A percentile compares a stretch with the other conserved stretches of the same genome.
These are phyloP conservation scores for Barnettozyma botsteinii DNA, from an alignment of 805 yeast genomes.

Conservation along the genomic window DNA sequence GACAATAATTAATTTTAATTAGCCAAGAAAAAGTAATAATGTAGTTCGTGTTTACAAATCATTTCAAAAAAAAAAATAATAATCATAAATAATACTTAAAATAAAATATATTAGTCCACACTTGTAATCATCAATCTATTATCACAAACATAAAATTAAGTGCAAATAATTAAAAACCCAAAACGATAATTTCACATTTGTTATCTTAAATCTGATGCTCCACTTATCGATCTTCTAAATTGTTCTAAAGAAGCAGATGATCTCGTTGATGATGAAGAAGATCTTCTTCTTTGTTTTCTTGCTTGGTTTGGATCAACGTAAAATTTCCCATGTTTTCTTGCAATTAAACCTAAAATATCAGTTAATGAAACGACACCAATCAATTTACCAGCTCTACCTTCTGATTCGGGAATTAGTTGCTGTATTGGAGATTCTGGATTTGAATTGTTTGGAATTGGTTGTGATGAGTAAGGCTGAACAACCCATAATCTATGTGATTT, in stretches of 20 bases:
- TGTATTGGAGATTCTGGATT: slow-evolving; percentile 22
- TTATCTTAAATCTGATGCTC: slow-evolving; percentile 29
- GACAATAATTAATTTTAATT: not conserved
- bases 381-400: slow-evolving; percentile 69
- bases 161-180: not conserved
- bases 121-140: too few species aligned
- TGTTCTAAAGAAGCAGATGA: slow-evolving; percentile 31
- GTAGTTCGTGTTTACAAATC: too few species aligned
- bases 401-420: slow-evolving; percentile 30
- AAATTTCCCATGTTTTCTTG: slow-evolving; percentile 60
- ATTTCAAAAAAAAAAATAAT: not conserved
- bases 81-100: not conserved
- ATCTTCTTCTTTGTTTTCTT: slow-evolving; percentile 78
- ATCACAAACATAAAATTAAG: not conserved
- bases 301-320: slow-evolving; percentile 79
- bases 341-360: slow-evolving; percentile 78
- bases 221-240: slow-evolving; percentile 38
- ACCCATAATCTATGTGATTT: slow-evolving; percentile 87
- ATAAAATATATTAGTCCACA: too few species aligned
- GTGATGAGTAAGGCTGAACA: slow-evolving; percentile 48
- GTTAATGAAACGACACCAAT: slow-evolving; percentile 91
- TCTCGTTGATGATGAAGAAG: slow-evolving; percentile 29
- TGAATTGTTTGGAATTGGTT: slow-evolving; percentile 17
- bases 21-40: not conserved
- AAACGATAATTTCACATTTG: not conserved